Evolutionary conservation across 805 yeast genomes (phyloP).

Genomic region (Saturnispora mendoncae): DNA sequence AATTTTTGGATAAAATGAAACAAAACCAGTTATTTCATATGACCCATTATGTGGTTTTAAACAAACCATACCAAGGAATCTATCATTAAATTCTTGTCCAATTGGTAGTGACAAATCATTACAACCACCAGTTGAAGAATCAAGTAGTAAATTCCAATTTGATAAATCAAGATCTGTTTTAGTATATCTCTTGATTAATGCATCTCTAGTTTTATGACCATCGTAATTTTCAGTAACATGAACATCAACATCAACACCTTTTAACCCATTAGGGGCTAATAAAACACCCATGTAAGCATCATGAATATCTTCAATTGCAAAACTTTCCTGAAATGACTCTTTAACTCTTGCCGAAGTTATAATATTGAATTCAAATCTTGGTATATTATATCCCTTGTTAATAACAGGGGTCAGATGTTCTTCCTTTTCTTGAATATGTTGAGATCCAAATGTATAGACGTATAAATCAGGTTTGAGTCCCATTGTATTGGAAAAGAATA

Average conservation of each 20-base stretch:
- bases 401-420: conserved; percentile 26
- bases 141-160: background rate
- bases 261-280: conserved; percentile 1
- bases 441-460: conserved; percentile 7
- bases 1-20: conserved; percentile 39
- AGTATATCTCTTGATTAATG: conserved; percentile 15
- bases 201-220: conserved; percentile 16
- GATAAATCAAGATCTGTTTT: conserved; percentile 17
- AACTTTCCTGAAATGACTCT: conserved; percentile 20
- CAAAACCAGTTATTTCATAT: conserved; percentile 43
- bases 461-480: conserved; percentile 1
- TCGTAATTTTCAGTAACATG: conserved; percentile 19
- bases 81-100: conserved; percentile 23
- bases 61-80: conserved; percentile 30
- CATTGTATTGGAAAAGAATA: too few species aligned
- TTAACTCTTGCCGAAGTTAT: conserved; percentile 37
- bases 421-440: conserved; percentile 14
- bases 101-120: conserved; percentile 14
- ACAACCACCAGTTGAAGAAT: background rate
- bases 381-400: conserved; percentile 44
- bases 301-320: conserved; percentile 12
- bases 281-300: conserved; percentile 1
- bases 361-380: conserved; percentile 35
- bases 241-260: conserved; percentile 20
- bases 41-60: conserved; percentile 23